These are phyloP conservation scores for Candida incommunis DNA, from an alignment of 805 yeast species.

Conservation along the genomic window DNA sequence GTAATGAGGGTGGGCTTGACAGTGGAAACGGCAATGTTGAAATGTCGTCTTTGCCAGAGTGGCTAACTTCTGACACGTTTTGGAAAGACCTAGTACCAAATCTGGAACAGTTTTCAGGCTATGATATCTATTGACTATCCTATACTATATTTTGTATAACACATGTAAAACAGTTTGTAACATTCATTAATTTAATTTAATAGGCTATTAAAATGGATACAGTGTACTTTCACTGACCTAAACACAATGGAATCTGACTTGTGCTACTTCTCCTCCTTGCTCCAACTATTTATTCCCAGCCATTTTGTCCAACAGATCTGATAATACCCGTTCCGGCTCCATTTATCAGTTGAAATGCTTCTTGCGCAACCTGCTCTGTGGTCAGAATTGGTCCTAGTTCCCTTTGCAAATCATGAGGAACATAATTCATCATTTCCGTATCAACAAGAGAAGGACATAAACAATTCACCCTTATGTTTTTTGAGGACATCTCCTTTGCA, in stretches of 20 bases:
- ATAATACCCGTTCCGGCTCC: neutral
- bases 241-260: too few species aligned
- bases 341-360: neutral
- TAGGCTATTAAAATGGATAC: neutral
- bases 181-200: too few species aligned
- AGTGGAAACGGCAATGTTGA: conserved; percentile 24
- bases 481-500: conserved; percentile 43
- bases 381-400: conserved; percentile 4
- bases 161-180: neutral
- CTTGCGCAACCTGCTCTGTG: neutral
- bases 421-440: conserved; percentile 39
- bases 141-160: neutral
- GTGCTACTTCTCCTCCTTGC: too few species aligned
- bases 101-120: conserved; percentile 15
- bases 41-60: conserved; percentile 26
- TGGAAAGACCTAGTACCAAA: conserved; percentile 38
- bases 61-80: conserved; percentile 51
- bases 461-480: conserved; percentile 45
- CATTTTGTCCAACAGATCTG: too few species aligned
- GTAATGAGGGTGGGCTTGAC: conserved; percentile 16
- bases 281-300: too few species aligned
- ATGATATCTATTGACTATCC: neutral
- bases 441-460: conserved; percentile 54
- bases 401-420: conserved; percentile 3
- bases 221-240: too few species aligned